Percentiles rank a stretch among this genome's conserved stretches.
phyloP scores from a whole-genome alignment of 305 asterid species.

The Stenogyne calaminthoides region DNA sequence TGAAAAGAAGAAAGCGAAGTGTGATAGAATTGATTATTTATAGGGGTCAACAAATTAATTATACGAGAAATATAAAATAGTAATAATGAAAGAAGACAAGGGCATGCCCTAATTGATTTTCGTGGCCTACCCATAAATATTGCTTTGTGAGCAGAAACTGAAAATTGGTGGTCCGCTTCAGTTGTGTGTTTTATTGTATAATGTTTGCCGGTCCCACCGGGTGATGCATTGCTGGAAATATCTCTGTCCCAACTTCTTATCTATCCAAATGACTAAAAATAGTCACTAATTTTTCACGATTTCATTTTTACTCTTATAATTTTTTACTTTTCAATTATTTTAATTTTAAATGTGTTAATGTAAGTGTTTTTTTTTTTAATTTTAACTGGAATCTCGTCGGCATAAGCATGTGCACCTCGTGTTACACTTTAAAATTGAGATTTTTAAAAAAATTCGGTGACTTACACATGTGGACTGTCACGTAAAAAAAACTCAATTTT shows the following conservation, averaged over 20 bases:
- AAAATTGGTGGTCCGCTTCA: conserved; percentile 34
- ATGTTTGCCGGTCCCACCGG: conserved; percentile 1
- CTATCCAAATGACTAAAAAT: no score
- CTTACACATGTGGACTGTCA: no score
- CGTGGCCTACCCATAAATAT: conserved; percentile 10
- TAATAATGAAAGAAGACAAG: background rate
- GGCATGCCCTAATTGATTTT: conserved; percentile 28
- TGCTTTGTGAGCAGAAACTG: conserved; percentile 25
- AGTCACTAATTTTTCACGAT: no score
- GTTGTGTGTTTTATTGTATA: conserved; percentile 2
- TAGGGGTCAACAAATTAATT: background rate
- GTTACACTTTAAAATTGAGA: no score
- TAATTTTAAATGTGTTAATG: no score
- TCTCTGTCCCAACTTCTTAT: conserved; percentile 9
- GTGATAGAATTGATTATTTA: conserved; percentile 23
- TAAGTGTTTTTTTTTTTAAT: no score
- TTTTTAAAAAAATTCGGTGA: no score
- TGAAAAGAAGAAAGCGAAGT: background rate
- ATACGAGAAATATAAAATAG: background rate
- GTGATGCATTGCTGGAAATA: conserved; percentile 26
- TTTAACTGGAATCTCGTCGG: no score
- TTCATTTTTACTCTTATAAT: no score
- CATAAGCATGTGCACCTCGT: no score
- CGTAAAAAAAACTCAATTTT: no score
- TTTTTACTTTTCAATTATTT: no score